Base-by-base conservation (phyloP, 352 stramenopile species). In the Phytophthora capsici region DNA sequence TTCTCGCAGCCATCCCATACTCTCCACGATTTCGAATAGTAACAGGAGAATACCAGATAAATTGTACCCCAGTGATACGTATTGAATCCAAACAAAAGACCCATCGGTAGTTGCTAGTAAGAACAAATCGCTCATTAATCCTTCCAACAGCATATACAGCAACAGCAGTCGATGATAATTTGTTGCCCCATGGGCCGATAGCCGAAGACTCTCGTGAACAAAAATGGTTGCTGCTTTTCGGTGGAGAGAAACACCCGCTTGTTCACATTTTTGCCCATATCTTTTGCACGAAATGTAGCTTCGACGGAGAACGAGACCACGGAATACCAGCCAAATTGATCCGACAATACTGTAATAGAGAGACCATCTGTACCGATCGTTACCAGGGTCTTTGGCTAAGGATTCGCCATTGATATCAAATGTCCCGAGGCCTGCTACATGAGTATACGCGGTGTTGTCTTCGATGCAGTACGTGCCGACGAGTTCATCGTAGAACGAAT, bases 121-220 rank as follows among this genome's bases (percentile, higher is more conserved):
- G 17, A 60, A 52, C 38, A 52, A 34, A 40, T 60, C 52, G 38
- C 52, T 52, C 52, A 60, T 60, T 17, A 52, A 25, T 3, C 52
- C 52, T 52, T 60, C 52, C 5, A 60, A 13, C 5, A 60, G 28
- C 16, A 45, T 36, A 43, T 60, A 60, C 16, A 60, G 17, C 9
- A 60, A 20, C 13, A 60, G 2, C 26, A 28, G 26, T 43, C 52
- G 52, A 51, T 60, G 52, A 19, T 45, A 60, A 28, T 60, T 60
- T 1, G 38, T 43, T 2, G 52, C 52, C 5, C 40, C 25, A 12
- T 60, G 52, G 4, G 52, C 52, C 0, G 52, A 60, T 23, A 60
- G 12, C 28, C 52, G 26, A 12, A 60, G 25, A 23, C 30, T 60
- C n/a, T 52, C 52, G 13, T 52, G 25, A 0, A 52, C 40, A 44